phyloP scores from a whole-genome alignment of 192 early-diverging fungal genomes.

The Mortierella hygrophila region DNA sequence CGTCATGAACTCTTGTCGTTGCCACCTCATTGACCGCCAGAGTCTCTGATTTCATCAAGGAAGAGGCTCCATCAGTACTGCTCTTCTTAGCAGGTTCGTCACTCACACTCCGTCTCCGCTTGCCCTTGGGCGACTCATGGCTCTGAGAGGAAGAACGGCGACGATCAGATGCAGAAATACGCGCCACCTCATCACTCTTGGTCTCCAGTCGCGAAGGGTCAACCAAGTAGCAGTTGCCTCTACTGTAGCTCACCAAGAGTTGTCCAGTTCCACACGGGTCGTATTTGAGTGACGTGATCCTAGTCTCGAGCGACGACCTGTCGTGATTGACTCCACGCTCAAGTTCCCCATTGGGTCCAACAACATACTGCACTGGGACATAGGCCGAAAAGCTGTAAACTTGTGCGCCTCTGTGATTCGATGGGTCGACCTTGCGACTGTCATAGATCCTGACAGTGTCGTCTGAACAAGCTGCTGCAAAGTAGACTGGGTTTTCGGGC shows the following conservation, averaged over 20 bases:
- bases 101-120: slow-evolving; percentile 15
- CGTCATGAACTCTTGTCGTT: neutral
- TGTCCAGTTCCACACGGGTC: slow-evolving; percentile 58
- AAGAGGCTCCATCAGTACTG: neutral
- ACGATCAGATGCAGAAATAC: neutral
- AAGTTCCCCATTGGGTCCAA: slow-evolving; percentile 15
- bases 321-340: slow-evolving; percentile 6
- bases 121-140: slow-evolving; percentile 23
- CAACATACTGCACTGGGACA: slow-evolving; percentile 13
- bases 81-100: neutral
- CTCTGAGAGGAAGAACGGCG: neutral
- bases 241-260: slow-evolving; percentile 57
- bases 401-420: slow-evolving; percentile 40
- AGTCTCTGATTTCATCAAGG: neutral
- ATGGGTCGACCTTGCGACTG: slow-evolving; percentile 26
- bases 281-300: slow-evolving; percentile 57
- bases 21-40: neutral
- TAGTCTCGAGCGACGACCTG: slow-evolving; percentile 17
- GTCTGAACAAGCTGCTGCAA: slow-evolving; percentile 63
- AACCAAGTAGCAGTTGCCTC: slow-evolving; percentile 51
- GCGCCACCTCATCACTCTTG: neutral
- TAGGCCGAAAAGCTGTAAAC: slow-evolving; percentile 58
- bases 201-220: slow-evolving; percentile 30
- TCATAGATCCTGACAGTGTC: slow-evolving; percentile 65
- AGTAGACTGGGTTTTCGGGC: slow-evolving; percentile 58